These are phyloP conservation scores for Botrytis galanthina DNA, from an alignment of 2,329 filamentous ascomycete species.

Conservation along the genomic window DNA sequence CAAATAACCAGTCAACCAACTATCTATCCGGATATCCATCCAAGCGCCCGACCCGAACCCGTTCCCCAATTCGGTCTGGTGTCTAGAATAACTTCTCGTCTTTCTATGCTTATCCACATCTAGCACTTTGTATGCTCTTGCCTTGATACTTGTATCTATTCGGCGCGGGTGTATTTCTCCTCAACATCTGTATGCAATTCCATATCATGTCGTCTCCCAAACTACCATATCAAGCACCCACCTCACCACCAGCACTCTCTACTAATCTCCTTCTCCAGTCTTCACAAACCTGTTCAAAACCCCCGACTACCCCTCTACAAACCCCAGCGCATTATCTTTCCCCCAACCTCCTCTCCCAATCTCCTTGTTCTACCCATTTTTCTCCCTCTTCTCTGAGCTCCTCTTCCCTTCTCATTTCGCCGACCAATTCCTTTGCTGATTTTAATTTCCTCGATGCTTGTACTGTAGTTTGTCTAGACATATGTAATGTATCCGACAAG, in stretches of 20 bases:
- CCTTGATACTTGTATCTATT: not conserved
- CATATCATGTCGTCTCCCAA: not conserved
- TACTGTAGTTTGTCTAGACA: slow-evolving; percentile 84
- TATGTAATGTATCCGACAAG: slow-evolving; percentile 87
- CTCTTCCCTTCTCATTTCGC: slow-evolving; percentile 79
- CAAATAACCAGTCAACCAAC: not conserved
- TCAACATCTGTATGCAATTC: not conserved
- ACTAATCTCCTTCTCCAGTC: slow-evolving; percentile 76
- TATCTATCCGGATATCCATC: slow-evolving; percentile 9
- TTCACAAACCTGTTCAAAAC: slow-evolving; percentile 89
- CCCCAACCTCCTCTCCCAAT: slow-evolving; percentile 75
- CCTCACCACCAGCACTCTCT: slow-evolving; percentile 47
- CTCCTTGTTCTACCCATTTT: slow-evolving; percentile 74
- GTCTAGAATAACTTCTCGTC: not conserved
- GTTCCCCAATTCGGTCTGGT: not conserved
- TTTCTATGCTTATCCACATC: not conserved
- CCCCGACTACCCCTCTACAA: slow-evolving; percentile 83
- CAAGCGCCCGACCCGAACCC: not conserved
- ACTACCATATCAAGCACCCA: slow-evolving; percentile 17
- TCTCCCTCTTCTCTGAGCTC: slow-evolving; percentile 81
- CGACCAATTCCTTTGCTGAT: slow-evolving; percentile 79
- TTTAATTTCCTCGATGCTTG: slow-evolving; percentile 77
- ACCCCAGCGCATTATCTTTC: slow-evolving; percentile 79
- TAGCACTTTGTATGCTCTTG: not conserved
- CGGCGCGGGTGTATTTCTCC: not conserved